These are phyloP conservation scores for Trichomonas vaginalis DNA, from an alignment of 208 protist genomes.

Conservation along the genomic window DNA sequence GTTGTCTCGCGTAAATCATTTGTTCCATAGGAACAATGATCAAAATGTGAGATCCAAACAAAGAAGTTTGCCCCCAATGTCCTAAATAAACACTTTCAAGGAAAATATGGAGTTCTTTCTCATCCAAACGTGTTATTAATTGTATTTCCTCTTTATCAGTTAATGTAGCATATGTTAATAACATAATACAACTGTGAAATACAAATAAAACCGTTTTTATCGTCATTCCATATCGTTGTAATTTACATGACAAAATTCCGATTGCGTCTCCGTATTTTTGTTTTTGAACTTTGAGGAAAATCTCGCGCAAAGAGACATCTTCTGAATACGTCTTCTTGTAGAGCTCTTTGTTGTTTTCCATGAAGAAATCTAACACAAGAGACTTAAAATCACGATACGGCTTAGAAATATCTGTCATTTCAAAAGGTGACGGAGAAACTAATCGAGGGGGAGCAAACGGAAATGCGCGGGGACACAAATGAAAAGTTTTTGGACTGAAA, in stretches of 20 bases:
- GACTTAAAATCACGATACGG: neutral
- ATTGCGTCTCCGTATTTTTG: neutral
- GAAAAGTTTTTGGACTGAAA: neutral
- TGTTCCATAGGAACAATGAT: neutral
- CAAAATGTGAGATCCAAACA: neutral
- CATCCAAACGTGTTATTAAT: neutral
- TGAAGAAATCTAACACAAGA: neutral
- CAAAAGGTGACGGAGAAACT: neutral
- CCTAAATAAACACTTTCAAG: neutral
- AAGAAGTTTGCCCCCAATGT: neutral
- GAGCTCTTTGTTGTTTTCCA: neutral
- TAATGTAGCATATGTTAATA: neutral
- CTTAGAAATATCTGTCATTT: neutral
- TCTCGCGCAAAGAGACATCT: neutral
- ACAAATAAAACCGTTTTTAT: neutral
- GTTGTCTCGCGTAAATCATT: neutral
- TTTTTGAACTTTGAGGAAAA: neutral
- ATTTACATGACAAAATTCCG: neutral
- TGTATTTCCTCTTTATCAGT: neutral
- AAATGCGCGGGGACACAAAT: neutral
- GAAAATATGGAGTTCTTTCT: neutral
- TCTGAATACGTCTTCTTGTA: neutral
- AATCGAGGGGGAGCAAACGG: neutral
- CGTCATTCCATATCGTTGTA: neutral
- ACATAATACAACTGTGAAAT: neutral